Conservation (phyloP, 768 basidiomycete genomes). For the Lactarius sp. region DNA sequence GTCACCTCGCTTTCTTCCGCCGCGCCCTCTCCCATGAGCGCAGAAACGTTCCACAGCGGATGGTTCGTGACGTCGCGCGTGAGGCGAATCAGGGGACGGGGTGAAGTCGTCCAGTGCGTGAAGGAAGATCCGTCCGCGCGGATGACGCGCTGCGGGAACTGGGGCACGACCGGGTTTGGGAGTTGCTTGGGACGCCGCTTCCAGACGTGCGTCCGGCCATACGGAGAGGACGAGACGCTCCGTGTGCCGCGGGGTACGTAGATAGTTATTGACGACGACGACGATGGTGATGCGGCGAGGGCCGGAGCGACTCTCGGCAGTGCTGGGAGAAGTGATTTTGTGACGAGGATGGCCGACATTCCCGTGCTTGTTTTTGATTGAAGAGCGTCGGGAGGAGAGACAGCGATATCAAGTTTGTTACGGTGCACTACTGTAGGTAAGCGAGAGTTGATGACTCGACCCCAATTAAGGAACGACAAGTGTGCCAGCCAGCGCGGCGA, state of each 20-base stretch:
- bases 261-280: not conserved
- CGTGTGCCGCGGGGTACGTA: constrained; percentile 29
- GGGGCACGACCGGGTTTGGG: constrained; percentile 80
- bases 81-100: constrained; percentile 66
- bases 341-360: constrained; percentile 1
- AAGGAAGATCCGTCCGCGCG: constrained; percentile 88
- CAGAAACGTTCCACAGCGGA: constrained; percentile 75
- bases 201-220: constrained; percentile 81
- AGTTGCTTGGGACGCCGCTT: constrained; percentile 60
- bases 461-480: not conserved
- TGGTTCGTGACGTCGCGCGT: constrained; percentile 89
- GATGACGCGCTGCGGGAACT: constrained; percentile 80
- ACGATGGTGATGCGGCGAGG: not conserved
- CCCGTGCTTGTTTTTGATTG: not conserved
- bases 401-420: not conserved
- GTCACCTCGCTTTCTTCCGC: constrained; percentile 68
- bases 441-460: not conserved
- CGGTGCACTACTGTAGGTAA: too few species aligned
- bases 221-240: constrained; percentile 64
- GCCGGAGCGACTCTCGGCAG: not conserved
- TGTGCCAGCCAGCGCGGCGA: too few species aligned
- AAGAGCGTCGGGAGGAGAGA: not conserved
- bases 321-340: not conserved
- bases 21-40: constrained; percentile 38
- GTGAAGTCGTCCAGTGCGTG: constrained; percentile 85